These are phyloP conservation scores for Erodium texanum DNA, from an alignment of 441 rosid genomes.

Conservation along the genomic window DNA sequence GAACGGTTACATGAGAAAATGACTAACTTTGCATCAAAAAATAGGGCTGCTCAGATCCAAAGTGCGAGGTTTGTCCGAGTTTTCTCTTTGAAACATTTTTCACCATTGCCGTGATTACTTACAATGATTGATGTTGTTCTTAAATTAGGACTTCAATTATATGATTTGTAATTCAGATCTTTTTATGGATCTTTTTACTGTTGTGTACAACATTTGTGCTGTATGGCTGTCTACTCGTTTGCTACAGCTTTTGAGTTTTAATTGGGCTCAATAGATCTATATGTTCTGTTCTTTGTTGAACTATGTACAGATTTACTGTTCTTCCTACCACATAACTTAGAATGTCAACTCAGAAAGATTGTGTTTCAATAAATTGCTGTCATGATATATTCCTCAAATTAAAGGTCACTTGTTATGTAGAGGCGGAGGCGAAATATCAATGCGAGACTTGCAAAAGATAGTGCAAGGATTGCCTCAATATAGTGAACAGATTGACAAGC, in stretches of 20 bases:
- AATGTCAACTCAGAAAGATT: background rate
- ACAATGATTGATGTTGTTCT: background rate
- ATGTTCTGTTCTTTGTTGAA: background rate
- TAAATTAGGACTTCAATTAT: background rate
- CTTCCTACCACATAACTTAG: background rate
- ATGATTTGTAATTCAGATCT: background rate
- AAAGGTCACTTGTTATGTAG: slow-evolving; percentile 30
- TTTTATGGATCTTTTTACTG: background rate
- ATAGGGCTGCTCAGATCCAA: slow-evolving; percentile 96
- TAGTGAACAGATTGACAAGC: slow-evolving; percentile 97
- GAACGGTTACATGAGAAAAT: slow-evolving; percentile 85
- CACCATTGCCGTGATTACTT: slow-evolving; percentile 5
- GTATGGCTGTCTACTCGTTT: background rate
- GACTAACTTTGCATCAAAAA: slow-evolving; percentile 75
- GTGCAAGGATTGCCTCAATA: slow-evolving; percentile 98
- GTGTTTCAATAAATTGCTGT: slow-evolving; percentile 1
- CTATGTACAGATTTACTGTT: background rate
- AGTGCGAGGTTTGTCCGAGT: slow-evolving; percentile 62
- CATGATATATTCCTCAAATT: slow-evolving; percentile 19
- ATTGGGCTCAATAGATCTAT: background rate
- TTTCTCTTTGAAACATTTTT: slow-evolving; percentile 8
- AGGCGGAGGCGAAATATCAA: slow-evolving; percentile 75
- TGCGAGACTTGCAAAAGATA: slow-evolving; percentile 93
- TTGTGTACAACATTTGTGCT: background rate
- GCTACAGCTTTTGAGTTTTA: background rate